Conservation (phyloP, 805 yeast genomes). For the Suhomyces sp. region DNA sequence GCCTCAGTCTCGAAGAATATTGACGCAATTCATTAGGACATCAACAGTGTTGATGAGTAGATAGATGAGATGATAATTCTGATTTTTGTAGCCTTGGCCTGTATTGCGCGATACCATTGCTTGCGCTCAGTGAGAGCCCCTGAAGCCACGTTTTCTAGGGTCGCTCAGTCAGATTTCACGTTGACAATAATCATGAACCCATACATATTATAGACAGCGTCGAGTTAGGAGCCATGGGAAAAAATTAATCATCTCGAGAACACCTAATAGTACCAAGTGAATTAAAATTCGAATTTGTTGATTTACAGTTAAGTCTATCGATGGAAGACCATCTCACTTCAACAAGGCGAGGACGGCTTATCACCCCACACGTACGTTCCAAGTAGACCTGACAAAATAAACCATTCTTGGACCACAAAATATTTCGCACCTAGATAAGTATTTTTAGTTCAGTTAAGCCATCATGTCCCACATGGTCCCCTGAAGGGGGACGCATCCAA, state of each 20-base stretch:
- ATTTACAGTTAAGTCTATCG: background rate
- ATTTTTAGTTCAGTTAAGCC: constrained; percentile 1
- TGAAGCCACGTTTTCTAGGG: background rate
- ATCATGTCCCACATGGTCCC: constrained; percentile 1
- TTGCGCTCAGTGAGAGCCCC: background rate
- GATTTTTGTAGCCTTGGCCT: background rate
- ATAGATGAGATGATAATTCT: background rate
- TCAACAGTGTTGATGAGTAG: background rate
- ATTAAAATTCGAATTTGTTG: background rate
- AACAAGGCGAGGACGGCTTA: background rate
- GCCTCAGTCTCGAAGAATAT: background rate
- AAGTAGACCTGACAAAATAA: background rate
- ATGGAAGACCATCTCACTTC: background rate
- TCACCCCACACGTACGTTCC: background rate
- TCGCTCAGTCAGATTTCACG: background rate
- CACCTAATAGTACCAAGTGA: background rate
- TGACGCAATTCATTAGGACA: background rate
- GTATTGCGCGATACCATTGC: background rate
- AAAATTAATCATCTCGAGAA: background rate
- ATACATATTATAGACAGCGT: background rate
- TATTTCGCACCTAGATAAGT: background rate
- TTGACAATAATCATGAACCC: background rate
- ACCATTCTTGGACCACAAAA: background rate
- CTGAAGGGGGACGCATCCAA: background rate
- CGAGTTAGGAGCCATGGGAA: background rate